Base-by-base conservation (phyloP, 768 basidiomycete genomes). In the Mycena albidolilacea region DNA sequence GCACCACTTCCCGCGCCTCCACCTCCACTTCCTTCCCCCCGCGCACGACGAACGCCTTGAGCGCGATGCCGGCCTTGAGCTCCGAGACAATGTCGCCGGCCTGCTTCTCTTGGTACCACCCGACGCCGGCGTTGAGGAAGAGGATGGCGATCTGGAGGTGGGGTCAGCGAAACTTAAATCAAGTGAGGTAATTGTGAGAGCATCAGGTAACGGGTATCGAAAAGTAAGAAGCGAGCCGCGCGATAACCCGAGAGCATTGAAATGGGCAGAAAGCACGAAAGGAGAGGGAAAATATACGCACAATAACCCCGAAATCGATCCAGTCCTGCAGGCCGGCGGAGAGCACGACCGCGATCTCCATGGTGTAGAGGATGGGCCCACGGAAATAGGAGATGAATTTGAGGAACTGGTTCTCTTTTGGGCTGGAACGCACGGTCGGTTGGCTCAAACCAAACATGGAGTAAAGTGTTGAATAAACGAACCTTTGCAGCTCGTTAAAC, bases 271-370 rank as follows among this genome's bases (percentile, higher is more conserved):
- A 14, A 7, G 11, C 46, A 15, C 46, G 14, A 46, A 46, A 17
- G 17, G 46, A 14, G 41, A 43, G 41, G 41, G 41, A 46, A 15
- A 46, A 17, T 7, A 12, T 15, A n/a, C 83, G 77, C 61, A 87
- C 84, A 67, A 87, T 87, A 59, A 87, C 86, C 72, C 86, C 86
- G 69, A 87, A 85, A 71, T 87, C 85, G 63, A 87, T 84, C 87
- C 87, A 87, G 75, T 86, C 85, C 61, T 79, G 79, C 12, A 87
- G 79, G 74, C 87, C 86, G 37, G 83, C 85, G 37, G 87, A 78
- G 21, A 87, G 81, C 21, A 85, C 55, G 58, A 87, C 87, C 3
- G 87, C 87, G 41, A 87, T 73, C 72, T 87, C 87, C 87, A 87
- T 87, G 46, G 86, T 78, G 59, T 83, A 85, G 9, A 85, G 75